These are phyloP conservation scores for Filobasidium wieringae DNA, from an alignment of 768 basidiomycete species.

Conservation along the genomic window DNA sequence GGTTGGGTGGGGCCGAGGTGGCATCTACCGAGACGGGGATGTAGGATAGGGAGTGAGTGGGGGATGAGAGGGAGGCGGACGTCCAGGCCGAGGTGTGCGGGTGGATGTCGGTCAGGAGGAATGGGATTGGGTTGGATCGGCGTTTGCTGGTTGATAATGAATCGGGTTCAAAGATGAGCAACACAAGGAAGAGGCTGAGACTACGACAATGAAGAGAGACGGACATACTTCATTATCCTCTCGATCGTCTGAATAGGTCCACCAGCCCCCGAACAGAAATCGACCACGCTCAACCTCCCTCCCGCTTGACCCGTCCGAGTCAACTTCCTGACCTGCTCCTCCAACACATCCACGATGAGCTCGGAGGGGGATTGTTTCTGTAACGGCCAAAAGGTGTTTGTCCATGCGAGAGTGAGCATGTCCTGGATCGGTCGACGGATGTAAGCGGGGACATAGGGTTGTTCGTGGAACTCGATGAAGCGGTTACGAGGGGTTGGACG, in stretches of 20 bases:
- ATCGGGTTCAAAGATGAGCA: background rate
- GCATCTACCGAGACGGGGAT: constrained; percentile 29
- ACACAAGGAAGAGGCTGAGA: background rate
- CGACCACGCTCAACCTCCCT: constrained; percentile 21
- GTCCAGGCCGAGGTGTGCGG: constrained; percentile 26
- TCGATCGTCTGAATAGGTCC: constrained; percentile 30
- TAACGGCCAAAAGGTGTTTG: constrained; percentile 17
- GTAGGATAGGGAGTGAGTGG: constrained; percentile 18
- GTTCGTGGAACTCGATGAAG: constrained; percentile 30
- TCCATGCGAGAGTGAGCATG: constrained; percentile 29
- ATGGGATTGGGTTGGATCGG: constrained; percentile 17
- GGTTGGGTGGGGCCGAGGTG: constrained; percentile 14
- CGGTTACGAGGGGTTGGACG: constrained; percentile 14
- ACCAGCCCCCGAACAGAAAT: constrained; percentile 34
- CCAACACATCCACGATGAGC: constrained; percentile 20
- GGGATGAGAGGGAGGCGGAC: background rate
- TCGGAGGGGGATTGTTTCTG: constrained; percentile 25
- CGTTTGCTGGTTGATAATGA: constrained; percentile 15
- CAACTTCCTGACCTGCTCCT: constrained; percentile 17
- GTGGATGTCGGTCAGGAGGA: constrained; percentile 29
- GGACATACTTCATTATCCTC: constrained; percentile 31
- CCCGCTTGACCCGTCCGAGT: no score
- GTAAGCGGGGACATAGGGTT: constrained; percentile 23
- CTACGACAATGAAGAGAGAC: background rate
- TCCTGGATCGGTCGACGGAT: constrained; percentile 25